Conservation (phyloP, 495 filamentous ascomycete species). For the Peziza echinospora region DNA sequence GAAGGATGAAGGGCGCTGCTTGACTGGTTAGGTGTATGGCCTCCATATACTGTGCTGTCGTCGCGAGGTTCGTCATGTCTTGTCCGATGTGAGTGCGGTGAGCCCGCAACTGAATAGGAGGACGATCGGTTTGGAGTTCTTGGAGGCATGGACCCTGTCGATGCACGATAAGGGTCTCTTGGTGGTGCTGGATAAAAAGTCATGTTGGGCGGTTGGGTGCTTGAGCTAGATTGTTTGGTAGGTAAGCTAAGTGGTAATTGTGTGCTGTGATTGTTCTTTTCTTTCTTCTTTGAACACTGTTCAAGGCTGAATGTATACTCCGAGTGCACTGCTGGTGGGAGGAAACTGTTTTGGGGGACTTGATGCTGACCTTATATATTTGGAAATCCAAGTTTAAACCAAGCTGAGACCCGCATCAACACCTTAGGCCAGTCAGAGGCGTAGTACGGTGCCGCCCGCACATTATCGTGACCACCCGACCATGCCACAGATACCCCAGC, state of each 20-base stretch:
- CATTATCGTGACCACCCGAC: too few species aligned
- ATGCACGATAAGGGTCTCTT: constrained; percentile 12
- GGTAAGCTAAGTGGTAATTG: background rate
- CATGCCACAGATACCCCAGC: too few species aligned
- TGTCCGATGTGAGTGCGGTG: constrained; percentile 9
- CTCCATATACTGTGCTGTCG: constrained; percentile 15
- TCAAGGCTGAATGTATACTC: too few species aligned
- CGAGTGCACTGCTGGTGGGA: too few species aligned
- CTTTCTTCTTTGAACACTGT: too few species aligned
- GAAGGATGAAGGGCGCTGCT: constrained; percentile 2
- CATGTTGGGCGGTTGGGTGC: constrained; percentile 5
- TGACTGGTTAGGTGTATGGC: background rate
- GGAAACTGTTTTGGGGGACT: too few species aligned
- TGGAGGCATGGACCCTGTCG: constrained; percentile 10
- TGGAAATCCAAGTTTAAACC: too few species aligned
- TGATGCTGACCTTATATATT: too few species aligned
- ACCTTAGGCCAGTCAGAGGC: too few species aligned
- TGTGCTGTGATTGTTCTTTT: background rate
- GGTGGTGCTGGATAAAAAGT: constrained; percentile 4
- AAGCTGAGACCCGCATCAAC: too few species aligned
- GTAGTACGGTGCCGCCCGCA: too few species aligned
- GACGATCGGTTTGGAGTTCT: constrained; percentile 5
- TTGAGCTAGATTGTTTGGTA: background rate
- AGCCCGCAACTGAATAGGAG: constrained; percentile 4
- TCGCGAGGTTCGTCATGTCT: constrained; percentile 9